Conservation (phyloP, 345 rosid genomes). For the Salix brachista region DNA sequence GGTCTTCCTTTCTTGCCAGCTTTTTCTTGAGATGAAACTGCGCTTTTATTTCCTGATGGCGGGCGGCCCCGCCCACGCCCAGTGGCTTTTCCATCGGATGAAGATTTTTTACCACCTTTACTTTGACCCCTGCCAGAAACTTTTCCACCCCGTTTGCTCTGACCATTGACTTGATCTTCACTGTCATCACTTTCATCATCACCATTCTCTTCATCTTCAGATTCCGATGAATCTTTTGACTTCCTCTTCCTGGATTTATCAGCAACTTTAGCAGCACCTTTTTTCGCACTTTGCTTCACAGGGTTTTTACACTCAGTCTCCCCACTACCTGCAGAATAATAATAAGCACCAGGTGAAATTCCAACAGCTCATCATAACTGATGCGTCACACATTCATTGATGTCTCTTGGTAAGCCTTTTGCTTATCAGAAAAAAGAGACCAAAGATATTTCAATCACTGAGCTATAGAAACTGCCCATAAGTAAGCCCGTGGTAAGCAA, state of each 20-base stretch:
- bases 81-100: constrained; percentile 28
- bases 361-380: neutral
- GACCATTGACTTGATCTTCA: constrained; percentile 54
- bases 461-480: neutral
- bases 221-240: constrained; percentile 51
- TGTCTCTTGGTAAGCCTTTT: neutral
- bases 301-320: constrained; percentile 41
- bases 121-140: constrained; percentile 44
- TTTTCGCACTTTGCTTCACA: constrained; percentile 39
- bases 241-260: constrained; percentile 50
- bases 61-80: constrained; percentile 45
- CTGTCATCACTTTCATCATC: constrained; percentile 43
- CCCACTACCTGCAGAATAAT: constrained; percentile 37
- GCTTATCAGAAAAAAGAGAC: neutral
- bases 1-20: constrained; percentile 75
- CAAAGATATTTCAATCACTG: neutral
- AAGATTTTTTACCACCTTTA: constrained; percentile 24
- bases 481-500: neutral
- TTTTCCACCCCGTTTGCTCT: constrained; percentile 42
- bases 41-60: constrained; percentile 31
- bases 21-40: constrained; percentile 37
- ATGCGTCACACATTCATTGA: neutral
- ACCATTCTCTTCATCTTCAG: constrained; percentile 49
- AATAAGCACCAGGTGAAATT: neutral
- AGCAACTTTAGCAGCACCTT: constrained; percentile 35